Evolutionary conservation across 805 yeast genomes (phyloP), one percentile per base, ranked within the genome.

Genomic region (Ogataea polymorpha): DNA sequence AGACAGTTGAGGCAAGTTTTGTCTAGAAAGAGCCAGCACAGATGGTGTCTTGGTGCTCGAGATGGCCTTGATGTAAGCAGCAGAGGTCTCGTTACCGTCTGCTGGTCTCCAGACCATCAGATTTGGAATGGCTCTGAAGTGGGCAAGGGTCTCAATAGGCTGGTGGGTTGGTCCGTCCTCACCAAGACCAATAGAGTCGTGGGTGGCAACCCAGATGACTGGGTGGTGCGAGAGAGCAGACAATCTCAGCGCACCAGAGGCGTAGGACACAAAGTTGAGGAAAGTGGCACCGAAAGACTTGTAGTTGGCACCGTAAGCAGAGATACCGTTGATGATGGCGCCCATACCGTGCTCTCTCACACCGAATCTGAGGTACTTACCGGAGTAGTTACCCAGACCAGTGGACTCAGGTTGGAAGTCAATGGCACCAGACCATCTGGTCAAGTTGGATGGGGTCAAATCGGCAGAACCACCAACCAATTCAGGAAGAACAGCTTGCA

Each of bases 301-400:
- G 77, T 74, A 80, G 73, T 86, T 87, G 50, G 85, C 86, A 71
- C 85, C 85, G 62, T 71, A 91, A 41, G 96, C 97, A 45, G 93
- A 76, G 57, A 91, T 85, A 83, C 99, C 99, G 72, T 93, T 91
- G 80, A 90, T 77, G 67, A 90, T 85, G 52, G 97, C 96, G 72
- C 96, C 96, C 97, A 91, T 89, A 68, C 87, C 97, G 71, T 93
- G 98, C 77, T 91, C 99, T 72, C 99, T 85, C 53, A 91, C 96
- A 82, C 99, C 99, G 67, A 83, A 91, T 74, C 97, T 84, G 69
- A 91, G 75, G 75, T 91, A 91, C 66, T 96, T 83, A 65, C 99
- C 99, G 44, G 80, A 50, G 75, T 83, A 90, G 61, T 80, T 80
- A 68, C 98, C 98, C 54, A 87, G 71, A 35, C 80, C 80, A 45